Conservation (phyloP, 2,329 filamentous ascomycete species). For the Nemania diffusa region DNA sequence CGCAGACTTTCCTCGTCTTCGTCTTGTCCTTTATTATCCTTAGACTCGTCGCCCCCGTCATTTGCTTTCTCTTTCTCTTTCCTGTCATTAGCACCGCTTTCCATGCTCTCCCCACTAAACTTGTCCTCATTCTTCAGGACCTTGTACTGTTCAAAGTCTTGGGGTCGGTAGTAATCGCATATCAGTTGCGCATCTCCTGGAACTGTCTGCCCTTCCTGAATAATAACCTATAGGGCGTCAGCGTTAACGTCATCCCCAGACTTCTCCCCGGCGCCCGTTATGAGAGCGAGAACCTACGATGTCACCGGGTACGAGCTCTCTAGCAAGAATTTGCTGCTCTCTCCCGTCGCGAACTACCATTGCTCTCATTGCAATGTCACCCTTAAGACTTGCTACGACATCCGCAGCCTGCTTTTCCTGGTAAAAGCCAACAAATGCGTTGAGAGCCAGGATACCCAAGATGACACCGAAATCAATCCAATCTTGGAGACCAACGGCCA, state of each 20-base stretch:
- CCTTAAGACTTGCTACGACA: conserved; percentile 78
- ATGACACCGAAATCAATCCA: conserved; percentile 85
- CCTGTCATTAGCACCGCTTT: conserved; percentile 28
- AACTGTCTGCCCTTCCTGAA: conserved; percentile 77
- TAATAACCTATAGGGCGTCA: conserved; percentile 62
- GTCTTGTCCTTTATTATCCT: conserved; percentile 67
- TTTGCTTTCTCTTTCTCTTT: conserved; percentile 53
- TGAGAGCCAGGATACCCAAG: conserved; percentile 78
- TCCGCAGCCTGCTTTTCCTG: conserved; percentile 84
- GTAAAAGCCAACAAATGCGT: conserved; percentile 82
- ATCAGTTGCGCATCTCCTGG: conserved; percentile 77
- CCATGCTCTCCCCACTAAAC: conserved; percentile 40
- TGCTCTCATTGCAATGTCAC: conserved; percentile 81
- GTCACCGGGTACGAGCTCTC: conserved; percentile 80
- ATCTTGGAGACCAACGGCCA: conserved; percentile 78
- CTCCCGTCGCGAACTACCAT: conserved; percentile 73
- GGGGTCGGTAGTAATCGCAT: conserved; percentile 75
- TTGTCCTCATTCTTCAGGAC: conserved; percentile 47
- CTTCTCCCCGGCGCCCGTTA: background rate
- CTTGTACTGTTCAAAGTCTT: conserved; percentile 57
- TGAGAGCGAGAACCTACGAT: conserved; percentile 67
- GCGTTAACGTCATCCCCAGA: background rate
- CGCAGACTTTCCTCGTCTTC: conserved; percentile 64
- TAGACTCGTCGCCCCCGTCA: conserved; percentile 61
- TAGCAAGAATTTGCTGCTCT: conserved; percentile 75